A percentile compares a stretch with the other conserved stretches of the same genome.
Conservation (phyloP, 225 moss, liverwort and hornwort genomes). For the Bryum argenteum region DNA sequence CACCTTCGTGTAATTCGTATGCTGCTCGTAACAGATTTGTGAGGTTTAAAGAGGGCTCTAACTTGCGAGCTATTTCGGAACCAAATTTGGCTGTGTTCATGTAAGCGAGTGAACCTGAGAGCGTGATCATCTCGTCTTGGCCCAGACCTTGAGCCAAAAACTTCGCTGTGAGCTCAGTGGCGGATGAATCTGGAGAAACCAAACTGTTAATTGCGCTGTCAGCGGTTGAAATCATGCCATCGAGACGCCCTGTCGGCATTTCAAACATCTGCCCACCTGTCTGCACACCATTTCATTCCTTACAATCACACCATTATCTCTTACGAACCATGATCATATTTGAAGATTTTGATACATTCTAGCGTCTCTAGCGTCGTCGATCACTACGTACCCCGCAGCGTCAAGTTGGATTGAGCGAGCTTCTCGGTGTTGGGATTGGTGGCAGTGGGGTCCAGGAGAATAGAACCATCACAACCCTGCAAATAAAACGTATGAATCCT, state of each 20-base stretch:
- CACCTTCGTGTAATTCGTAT: no score
- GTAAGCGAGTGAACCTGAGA: conserved; percentile 37
- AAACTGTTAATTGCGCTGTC: conserved; percentile 29
- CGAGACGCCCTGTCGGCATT: conserved; percentile 57
- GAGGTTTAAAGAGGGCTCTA: no score
- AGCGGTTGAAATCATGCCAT: conserved; percentile 39
- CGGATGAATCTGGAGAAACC: conserved; percentile 37
- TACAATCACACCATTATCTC: no score
- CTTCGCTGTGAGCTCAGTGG: conserved; percentile 46
- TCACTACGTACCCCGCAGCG: conserved; percentile 47
- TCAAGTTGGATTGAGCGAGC: conserved; percentile 48
- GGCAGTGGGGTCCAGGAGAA: conserved; percentile 49
- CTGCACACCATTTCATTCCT: conserved; percentile 18
- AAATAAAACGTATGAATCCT: no score
- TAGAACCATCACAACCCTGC: conserved; percentile 80
- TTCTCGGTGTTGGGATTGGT: conserved; percentile 43
- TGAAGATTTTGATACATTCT: no score
- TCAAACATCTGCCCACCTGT: conserved; percentile 45
- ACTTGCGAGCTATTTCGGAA: no score
- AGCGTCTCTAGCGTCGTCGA: conserved; percentile 54
- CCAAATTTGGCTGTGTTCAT: not conserved
- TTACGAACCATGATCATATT: no score
- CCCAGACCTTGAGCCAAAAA: conserved; percentile 44
- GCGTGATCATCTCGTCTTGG: conserved; percentile 68
- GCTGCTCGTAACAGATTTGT: no score